These are phyloP conservation scores for Amanita polypyramis DNA, from an alignment of 768 basidiomycete species.

Conservation along the genomic window DNA sequence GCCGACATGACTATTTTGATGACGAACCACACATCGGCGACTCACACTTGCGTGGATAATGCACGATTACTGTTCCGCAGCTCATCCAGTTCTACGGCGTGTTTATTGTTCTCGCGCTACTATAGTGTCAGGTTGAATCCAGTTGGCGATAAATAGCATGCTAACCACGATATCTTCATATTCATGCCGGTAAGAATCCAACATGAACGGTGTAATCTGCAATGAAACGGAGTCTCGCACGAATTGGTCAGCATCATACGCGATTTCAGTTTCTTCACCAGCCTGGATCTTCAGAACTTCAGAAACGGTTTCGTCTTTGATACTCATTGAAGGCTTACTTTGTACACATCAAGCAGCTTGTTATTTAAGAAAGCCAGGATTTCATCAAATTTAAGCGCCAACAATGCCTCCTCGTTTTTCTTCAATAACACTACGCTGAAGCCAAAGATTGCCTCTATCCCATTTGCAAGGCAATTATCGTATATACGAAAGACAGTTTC, in stretches of 20 bases:
- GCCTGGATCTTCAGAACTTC: slow-evolving; percentile 19
- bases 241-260: slow-evolving; percentile 71
- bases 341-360: slow-evolving; percentile 76
- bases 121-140: background rate
- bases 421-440: slow-evolving; percentile 83
- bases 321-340: slow-evolving; percentile 19
- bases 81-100: slow-evolving; percentile 74
- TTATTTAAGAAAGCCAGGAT: slow-evolving; percentile 78
- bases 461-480: slow-evolving; percentile 92
- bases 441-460: slow-evolving; percentile 94
- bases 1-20: slow-evolving; percentile 1
- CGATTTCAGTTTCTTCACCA: slow-evolving; percentile 18
- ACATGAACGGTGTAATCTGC: slow-evolving; percentile 90
- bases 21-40: slow-evolving; percentile 6
- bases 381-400: slow-evolving; percentile 85
- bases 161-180: slow-evolving; percentile 68
- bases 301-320: background rate
- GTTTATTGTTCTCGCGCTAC: slow-evolving; percentile 66
- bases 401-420: slow-evolving; percentile 74
- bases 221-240: slow-evolving; percentile 80
- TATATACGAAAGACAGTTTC: slow-evolving; percentile 94
- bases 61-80: slow-evolving; percentile 72
- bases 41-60: slow-evolving; percentile 73
- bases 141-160: background rate
- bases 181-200: slow-evolving; percentile 83